A percentile compares a stretch with the other conserved stretches of the same genome.
phyloP scores from a whole-genome alignment of 2,329 filamentous ascomycete genomes.

The Trichoderma pleuroti region DNA sequence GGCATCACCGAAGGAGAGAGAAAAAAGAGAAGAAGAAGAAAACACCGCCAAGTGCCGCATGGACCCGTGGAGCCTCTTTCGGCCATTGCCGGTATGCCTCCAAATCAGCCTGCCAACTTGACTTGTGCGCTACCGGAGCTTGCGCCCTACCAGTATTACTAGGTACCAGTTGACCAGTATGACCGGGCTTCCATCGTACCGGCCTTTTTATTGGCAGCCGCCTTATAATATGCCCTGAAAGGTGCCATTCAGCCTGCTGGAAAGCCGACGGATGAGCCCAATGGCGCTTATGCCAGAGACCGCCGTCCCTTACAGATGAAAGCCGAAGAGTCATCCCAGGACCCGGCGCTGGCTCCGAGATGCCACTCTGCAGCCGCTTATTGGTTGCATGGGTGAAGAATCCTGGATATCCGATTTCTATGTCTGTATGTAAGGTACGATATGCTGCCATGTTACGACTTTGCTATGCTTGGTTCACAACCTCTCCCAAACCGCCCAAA shows the following conservation, averaged over 20 bases:
- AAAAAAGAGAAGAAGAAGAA: neutral
- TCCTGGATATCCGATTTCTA: neutral
- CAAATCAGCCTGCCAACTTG: neutral
- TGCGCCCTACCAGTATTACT: neutral
- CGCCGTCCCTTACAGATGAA: neutral
- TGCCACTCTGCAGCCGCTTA: neutral
- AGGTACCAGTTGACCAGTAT: neutral
- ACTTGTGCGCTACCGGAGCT: neutral
- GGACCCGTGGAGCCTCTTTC: neutral
- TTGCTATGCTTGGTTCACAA: neutral
- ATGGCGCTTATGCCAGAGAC: neutral
- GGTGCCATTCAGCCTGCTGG: conserved; percentile 3
- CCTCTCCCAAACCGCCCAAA: neutral
- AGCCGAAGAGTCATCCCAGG: neutral
- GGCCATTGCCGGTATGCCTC: neutral
- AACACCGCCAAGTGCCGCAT: neutral
- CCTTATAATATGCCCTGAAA: neutral
- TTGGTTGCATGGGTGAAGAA: neutral
- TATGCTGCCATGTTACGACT: neutral
- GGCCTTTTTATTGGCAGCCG: neutral
- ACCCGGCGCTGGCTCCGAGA: neutral
- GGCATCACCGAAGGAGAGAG: neutral
- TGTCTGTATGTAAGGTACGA: neutral
- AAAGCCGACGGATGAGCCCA: neutral
- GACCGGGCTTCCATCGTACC: neutral